Conservation (phyloP, 2,329 filamentous ascomycete species). For the Aspergillus luchuensis region DNA sequence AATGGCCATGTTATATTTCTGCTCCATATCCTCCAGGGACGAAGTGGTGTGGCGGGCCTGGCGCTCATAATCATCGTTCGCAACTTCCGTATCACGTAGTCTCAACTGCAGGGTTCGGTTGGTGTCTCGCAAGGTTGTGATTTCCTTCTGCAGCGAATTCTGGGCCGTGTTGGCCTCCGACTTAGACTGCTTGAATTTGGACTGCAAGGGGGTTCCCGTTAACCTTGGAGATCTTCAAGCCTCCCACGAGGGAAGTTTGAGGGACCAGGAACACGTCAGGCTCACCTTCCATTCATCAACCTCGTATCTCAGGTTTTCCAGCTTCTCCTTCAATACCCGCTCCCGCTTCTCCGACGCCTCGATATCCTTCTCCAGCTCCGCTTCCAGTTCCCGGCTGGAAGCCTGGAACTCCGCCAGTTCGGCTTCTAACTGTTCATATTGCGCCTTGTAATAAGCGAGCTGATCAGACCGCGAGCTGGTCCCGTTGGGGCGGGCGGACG, state of each 20-base stretch:
- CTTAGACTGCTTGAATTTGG: constrained; percentile 96
- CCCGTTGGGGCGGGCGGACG: constrained; percentile 43
- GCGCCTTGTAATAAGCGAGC: constrained; percentile 89
- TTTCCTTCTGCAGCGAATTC: constrained; percentile 87
- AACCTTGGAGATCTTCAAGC: constrained; percentile 5
- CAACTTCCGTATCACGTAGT: constrained; percentile 92
- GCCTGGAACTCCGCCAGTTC: constrained; percentile 93
- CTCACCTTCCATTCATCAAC: constrained; percentile 97
- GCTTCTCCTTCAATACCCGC: constrained; percentile 79
- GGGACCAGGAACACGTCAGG: background rate
- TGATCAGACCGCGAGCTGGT: constrained; percentile 65
- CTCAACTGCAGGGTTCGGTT: constrained; percentile 80
- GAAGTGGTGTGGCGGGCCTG: constrained; percentile 95
- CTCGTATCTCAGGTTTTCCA: constrained; percentile 80
- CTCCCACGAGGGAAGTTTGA: background rate
- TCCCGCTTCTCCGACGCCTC: constrained; percentile 94
- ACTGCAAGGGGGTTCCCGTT: constrained; percentile 52
- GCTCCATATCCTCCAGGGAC: constrained; percentile 93
- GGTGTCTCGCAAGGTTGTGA: constrained; percentile 82
- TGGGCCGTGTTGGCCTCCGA: constrained; percentile 82
- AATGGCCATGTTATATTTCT: constrained; percentile 93
- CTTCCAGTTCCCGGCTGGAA: constrained; percentile 90
- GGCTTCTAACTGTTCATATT: constrained; percentile 88
- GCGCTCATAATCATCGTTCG: constrained; percentile 96
- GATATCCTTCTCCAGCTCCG: constrained; percentile 93